Percentiles rank a stretch among this genome's conserved stretches.
These are phyloP conservation scores for Ochetophila trinervis DNA, from an alignment of 306 rosid genomes.

Conservation along the genomic window DNA sequence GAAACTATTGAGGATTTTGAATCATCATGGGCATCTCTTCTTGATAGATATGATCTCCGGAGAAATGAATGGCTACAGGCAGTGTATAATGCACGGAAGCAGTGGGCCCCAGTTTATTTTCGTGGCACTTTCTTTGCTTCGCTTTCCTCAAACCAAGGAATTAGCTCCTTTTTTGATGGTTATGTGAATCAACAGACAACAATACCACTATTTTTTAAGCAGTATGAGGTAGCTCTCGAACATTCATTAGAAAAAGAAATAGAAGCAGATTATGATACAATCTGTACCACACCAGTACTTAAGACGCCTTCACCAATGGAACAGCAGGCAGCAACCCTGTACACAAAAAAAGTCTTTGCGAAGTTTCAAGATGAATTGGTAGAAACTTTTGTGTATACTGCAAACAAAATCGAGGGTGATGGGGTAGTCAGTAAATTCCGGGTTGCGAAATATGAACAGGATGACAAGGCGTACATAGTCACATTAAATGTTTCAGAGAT, in stretches of 20 bases:
- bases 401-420: conserved; percentile 55
- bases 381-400: conserved; percentile 73
- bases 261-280: conserved; percentile 69
- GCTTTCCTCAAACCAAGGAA: conserved; percentile 50
- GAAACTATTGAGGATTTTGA: conserved; percentile 66
- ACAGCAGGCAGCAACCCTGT: conserved; percentile 68
- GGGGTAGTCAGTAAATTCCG: conserved; percentile 54
- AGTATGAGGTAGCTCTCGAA: conserved; percentile 66
- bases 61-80: conserved; percentile 79
- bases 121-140: conserved; percentile 70
- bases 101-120: conserved; percentile 87
- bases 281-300: conserved; percentile 54
- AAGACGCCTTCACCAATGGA: conserved; percentile 89
- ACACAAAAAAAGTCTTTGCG: conserved; percentile 61
- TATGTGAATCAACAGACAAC: conserved; percentile 74
- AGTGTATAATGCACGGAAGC: conserved; percentile 71
- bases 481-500: conserved; percentile 42
- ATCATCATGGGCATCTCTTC: conserved; percentile 55
- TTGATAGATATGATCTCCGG: conserved; percentile 50
- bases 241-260: conserved; percentile 62
- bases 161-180: conserved; percentile 63
- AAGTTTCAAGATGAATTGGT: conserved; percentile 79
- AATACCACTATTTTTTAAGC: conserved; percentile 62
- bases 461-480: conserved; percentile 63
- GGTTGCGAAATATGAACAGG: conserved; percentile 74